Base-by-base conservation (phyloP, 345 rosid genomes). In the Acer negundo region DNA sequence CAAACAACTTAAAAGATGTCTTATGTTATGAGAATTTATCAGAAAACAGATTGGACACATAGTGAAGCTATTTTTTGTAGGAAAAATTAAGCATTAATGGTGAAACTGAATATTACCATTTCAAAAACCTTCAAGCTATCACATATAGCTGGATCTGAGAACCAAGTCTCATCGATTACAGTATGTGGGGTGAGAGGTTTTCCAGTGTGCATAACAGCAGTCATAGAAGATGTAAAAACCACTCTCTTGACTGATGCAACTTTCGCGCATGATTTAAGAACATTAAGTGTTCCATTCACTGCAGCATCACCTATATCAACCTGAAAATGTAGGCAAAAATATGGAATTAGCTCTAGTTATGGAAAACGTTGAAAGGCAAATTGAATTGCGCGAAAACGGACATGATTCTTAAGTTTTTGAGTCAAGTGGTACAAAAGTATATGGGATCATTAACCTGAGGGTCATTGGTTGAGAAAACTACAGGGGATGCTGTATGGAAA, bases 151-250 rank as follows among this genome's bases (percentile, higher is more conserved):
- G 85, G 83, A 79, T 87, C 85, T 0, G 91, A 86, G 73, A 79
- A 82, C 85, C 86, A 86, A 70, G 86, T 74, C 76, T 90, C 91
- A 46, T 88, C 90, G 31, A 88, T 85, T 19, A 82, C 59, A 1
- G 79, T 67, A 49, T 77, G 77, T 19, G 84, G 73, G 10, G 58
- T 75, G 3, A 78, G 59, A 74, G 86, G 85, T 20, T 64, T 84
- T 73, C 76, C 86, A 20, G 65, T 80, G 77, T 7, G 10, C 23
- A 58, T 2, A 79, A 85, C 82, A 16, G 88, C 68, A n/a, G 89
- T 73, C 17, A 62, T 81, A 53, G 93, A 90, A 26, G 93, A 86
- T 16, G 93, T 88, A 26, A 85, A 1, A 62, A 81, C 69, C 12
- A 85, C 88, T 72, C 90, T 73, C 84, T 82, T 90, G 63, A 88